Conservation (phyloP, 495 filamentous ascomycete genomes). For the Thermothielavioides terrestris region DNA sequence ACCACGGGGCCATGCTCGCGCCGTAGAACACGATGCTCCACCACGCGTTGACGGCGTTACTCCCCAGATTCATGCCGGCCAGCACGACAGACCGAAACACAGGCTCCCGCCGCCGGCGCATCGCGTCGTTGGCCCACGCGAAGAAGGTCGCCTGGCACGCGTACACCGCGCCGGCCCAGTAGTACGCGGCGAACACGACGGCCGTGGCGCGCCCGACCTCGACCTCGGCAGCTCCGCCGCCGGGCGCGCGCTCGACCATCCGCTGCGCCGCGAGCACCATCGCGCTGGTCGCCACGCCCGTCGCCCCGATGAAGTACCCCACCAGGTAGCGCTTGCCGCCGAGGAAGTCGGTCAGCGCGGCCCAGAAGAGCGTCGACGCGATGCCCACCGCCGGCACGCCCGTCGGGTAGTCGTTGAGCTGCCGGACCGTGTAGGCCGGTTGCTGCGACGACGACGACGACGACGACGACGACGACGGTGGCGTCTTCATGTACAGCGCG, state of each 20-base stretch:
- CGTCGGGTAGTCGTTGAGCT: conserved; percentile 45
- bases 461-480: conserved; percentile 1
- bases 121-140: conserved; percentile 53
- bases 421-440: conserved; percentile 37
- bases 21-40: conserved; percentile 60
- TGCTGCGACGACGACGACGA: no score
- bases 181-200: conserved; percentile 44
- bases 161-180: conserved; percentile 48
- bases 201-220: not conserved
- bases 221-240: not conserved
- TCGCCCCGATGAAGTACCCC: conserved; percentile 46
- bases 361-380: conserved; percentile 48
- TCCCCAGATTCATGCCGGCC: conserved; percentile 51
- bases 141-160: conserved; percentile 54
- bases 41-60: conserved; percentile 51
- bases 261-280: conserved; percentile 38
- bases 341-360: conserved; percentile 44
- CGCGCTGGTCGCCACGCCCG: conserved; percentile 37
- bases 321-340: conserved; percentile 43
- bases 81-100: conserved; percentile 42
- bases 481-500: conserved; percentile 35
- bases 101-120: conserved; percentile 39
- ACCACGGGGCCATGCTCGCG: conserved; percentile 49
- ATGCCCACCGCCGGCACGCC: conserved; percentile 46
- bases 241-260: not conserved